phyloP scores from a whole-genome alignment of 257 asterid genomes.

The Ligustrum vulgare region DNA sequence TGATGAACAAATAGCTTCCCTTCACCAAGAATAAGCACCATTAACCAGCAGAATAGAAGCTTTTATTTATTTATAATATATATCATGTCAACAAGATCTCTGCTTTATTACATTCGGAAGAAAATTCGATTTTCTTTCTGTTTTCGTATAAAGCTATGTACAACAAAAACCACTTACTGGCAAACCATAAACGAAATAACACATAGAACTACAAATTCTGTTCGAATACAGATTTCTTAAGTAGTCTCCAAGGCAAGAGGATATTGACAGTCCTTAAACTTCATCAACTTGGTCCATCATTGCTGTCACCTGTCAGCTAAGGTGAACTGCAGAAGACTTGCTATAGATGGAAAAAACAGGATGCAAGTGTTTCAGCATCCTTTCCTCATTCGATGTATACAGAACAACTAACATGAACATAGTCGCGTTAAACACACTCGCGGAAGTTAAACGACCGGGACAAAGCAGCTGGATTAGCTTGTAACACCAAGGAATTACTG shows the following conservation, averaged over 20 bases:
- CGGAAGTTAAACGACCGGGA: constrained; percentile 69
- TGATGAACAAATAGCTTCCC: not conserved
- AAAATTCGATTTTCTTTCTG: constrained; percentile 4
- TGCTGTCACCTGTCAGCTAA: not conserved
- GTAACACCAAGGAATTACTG: constrained; percentile 38
- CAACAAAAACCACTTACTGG: constrained; percentile 1
- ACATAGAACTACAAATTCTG: constrained; percentile 11
- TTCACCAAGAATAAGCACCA: constrained; percentile 1
- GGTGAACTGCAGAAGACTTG: not conserved
- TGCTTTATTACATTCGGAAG: constrained; percentile 1
- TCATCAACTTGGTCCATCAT: constrained; percentile 1
- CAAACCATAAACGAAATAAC: not conserved
- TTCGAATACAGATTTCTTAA: constrained; percentile 18
- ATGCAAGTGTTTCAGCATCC: not conserved
- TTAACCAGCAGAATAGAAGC: not conserved
- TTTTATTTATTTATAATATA: constrained; percentile 14
- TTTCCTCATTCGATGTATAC: constrained; percentile 9
- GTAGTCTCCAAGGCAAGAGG: not conserved
- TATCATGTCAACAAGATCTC: constrained; percentile 5
- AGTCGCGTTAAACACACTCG: constrained; percentile 39
- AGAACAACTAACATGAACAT: constrained; percentile 1
- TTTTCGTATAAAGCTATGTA: constrained; percentile 13
- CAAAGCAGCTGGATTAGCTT: constrained; percentile 84
- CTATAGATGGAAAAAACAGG: not conserved
- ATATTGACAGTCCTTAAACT: constrained; percentile 20